phyloP scores from a whole-genome alignment of 2,329 filamentous ascomycete species.

The Fusarium torulosum region DNA sequence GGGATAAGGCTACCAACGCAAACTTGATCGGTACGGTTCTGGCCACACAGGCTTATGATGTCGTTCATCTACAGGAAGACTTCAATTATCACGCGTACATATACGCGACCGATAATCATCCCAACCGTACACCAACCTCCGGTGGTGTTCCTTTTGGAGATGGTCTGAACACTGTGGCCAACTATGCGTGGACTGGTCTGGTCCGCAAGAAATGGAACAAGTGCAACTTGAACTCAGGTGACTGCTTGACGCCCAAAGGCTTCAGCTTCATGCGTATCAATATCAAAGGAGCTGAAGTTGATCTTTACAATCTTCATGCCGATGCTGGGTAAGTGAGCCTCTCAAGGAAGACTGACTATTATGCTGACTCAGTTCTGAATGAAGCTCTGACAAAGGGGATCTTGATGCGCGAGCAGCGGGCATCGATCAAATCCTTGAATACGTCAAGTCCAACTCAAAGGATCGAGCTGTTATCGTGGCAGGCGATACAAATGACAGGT shows the following conservation, averaged over 20 bases:
- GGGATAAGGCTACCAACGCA: conserved; percentile 71
- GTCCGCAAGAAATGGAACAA: conserved; percentile 69
- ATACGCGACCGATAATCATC: conserved; percentile 70
- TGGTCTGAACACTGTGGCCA: conserved; percentile 73
- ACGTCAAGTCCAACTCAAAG: conserved; percentile 66
- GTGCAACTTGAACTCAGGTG: conserved; percentile 69
- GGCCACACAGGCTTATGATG: conserved; percentile 67
- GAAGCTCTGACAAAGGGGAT: conserved; percentile 63
- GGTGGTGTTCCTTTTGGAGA: conserved; percentile 73
- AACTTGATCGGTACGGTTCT: conserved; percentile 68
- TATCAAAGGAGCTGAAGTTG: conserved; percentile 67
- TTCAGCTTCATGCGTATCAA: conserved; percentile 74
- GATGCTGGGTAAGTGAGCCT: conserved; percentile 63
- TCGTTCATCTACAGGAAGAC: conserved; percentile 77
- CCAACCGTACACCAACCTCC: conserved; percentile 72
- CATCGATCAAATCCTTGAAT: conserved; percentile 68
- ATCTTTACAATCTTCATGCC: conserved; percentile 75
- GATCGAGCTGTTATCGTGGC: conserved; percentile 74
- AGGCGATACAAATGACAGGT: conserved; percentile 75
- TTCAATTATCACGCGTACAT: conserved; percentile 76
- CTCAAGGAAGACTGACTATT: fast-evolving
- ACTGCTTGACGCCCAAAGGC: conserved; percentile 77
- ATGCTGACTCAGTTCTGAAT: background rate
- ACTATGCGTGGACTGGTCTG: conserved; percentile 66
- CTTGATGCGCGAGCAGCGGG: conserved; percentile 68